These are phyloP conservation scores for Halophytophthora polymorphica DNA, from an alignment of 352 stramenopile species.

Conservation along the genomic window DNA sequence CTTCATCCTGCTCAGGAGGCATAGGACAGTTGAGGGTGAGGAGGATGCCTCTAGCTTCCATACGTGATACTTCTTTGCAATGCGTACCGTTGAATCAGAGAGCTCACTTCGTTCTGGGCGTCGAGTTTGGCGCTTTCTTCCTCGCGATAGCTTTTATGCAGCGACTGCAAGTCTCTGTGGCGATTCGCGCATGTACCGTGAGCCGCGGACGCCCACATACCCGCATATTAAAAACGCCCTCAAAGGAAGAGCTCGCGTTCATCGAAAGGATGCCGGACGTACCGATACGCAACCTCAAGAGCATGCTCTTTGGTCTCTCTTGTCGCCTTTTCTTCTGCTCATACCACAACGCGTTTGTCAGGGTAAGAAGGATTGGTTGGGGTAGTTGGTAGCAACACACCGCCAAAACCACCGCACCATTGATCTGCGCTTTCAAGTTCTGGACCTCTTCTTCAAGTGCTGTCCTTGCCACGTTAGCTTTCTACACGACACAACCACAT, in stretches of 20 bases:
- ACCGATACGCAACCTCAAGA: conserved; percentile 28
- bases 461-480: conserved; percentile 31
- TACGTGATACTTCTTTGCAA: background rate
- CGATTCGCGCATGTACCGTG: too few relatives aligned
- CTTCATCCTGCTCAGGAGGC: conserved; percentile 15
- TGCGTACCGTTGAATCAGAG: conserved; percentile 19
- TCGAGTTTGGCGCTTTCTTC: conserved; percentile 28
- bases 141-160: conserved; percentile 26
- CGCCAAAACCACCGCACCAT: conserved; percentile 19
- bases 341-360: background rate
- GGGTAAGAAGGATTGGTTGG: background rate
- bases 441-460: conserved; percentile 34
- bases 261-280: too few relatives aligned
- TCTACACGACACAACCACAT: conserved; percentile 20
- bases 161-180: conserved; percentile 17
- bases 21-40: background rate
- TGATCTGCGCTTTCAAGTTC: conserved; percentile 27
- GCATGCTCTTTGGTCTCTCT: conserved; percentile 21
- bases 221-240: too few relatives aligned
- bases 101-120: conserved; percentile 21
- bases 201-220: too few relatives aligned
- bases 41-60: too few relatives aligned
- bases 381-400: background rate
- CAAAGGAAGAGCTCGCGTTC: too few relatives aligned
- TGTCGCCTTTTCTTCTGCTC: conserved; percentile 19